A percentile compares a stretch with the other conserved stretches of the same genome.
These are phyloP conservation scores for Carex scoparia DNA, from an alignment of 176 grass and related monocot species.

Conservation along the genomic window DNA sequence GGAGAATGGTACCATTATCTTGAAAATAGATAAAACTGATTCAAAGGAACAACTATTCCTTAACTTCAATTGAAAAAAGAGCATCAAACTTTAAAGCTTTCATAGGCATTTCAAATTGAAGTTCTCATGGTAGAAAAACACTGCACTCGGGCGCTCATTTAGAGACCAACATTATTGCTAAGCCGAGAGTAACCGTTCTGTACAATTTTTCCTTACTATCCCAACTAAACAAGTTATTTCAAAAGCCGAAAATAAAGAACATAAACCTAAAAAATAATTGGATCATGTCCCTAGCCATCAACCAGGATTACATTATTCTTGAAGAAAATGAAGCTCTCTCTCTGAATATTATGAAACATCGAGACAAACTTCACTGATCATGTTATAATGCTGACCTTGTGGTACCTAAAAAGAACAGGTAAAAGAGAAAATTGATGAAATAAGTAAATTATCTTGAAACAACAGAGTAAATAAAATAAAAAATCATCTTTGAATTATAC, in stretches of 20 bases:
- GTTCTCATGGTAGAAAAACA: background rate
- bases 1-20: background rate
- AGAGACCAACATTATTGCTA: background rate
- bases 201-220: background rate
- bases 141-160: too few species aligned
- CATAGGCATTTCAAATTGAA: background rate
- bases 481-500: slow-evolving; percentile 28
- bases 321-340: background rate
- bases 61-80: background rate
- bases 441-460: background rate
- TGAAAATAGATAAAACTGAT: background rate
- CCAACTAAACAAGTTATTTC: background rate
- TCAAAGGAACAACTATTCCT: background rate
- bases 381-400: slow-evolving; percentile 45
- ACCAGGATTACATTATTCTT: background rate
- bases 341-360: background rate
- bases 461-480: background rate
- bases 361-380: background rate
- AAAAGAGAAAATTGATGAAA: background rate
- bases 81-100: background rate
- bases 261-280: background rate
- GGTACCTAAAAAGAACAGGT: slow-evolving; percentile 30
- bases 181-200: background rate
- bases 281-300: background rate
- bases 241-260: background rate